Evolutionary conservation across 2,329 filamentous ascomycete genomes (phyloP).

Genomic region (Cyclaneusma minus): DNA sequence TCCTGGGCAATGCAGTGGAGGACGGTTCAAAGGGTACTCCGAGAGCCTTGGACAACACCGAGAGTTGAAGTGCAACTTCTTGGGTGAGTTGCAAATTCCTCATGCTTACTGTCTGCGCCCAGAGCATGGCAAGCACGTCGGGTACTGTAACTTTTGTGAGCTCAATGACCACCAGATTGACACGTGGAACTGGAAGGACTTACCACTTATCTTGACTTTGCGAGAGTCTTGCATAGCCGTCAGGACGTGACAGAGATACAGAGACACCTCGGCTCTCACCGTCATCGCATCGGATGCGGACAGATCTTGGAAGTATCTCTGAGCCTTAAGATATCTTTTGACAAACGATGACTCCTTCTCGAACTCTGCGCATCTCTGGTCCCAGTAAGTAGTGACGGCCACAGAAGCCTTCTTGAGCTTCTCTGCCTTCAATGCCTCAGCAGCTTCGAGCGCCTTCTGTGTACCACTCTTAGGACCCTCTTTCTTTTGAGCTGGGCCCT

Average conservation of each 20-base stretch:
- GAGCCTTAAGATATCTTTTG: conserved; percentile 30
- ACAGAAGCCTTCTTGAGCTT: conserved; percentile 17
- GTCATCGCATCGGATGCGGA: conserved; percentile 16
- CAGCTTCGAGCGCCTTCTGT: conserved; percentile 18
- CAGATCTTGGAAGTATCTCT: conserved; percentile 29
- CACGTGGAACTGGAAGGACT: no score
- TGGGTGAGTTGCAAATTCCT: no score
- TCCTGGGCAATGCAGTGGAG: no score
- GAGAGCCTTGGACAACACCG: no score
- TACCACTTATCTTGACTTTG: no score
- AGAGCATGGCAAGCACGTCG: no score
- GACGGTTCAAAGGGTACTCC: no score
- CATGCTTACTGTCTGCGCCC: no score
- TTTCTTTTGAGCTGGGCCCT: conserved; percentile 6
- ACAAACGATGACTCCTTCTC: conserved; percentile 26
- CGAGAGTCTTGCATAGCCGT: no score
- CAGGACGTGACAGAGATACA: conserved; percentile 23
- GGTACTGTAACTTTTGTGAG: no score
- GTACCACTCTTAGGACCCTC: conserved; percentile 7
- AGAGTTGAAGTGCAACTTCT: no score
- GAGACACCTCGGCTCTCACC: conserved; percentile 19
- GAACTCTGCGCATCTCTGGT: conserved; percentile 26
- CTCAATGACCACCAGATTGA: no score
- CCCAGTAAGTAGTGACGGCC: conserved; percentile 27
- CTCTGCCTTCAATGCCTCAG: conserved; percentile 20